A percentile compares a stretch with the other conserved stretches of the same genome.
Evolutionary conservation across 2,329 filamentous ascomycete species (phyloP).

Genomic region (Tolypocladium tropicale): DNA sequence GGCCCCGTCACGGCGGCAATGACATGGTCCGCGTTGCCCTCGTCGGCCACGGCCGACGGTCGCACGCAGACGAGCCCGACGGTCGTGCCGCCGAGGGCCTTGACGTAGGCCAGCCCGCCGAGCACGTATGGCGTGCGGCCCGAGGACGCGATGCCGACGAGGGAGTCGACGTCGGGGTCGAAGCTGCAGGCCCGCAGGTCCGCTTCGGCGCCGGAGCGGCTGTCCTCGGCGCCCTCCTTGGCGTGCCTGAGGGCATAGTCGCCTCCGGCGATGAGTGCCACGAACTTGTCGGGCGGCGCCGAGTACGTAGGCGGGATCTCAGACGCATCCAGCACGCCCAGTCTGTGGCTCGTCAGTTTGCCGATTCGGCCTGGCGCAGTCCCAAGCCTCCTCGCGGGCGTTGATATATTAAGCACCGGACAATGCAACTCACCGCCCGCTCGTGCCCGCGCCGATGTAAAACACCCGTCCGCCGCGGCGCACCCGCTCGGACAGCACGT

Average conservation of each 20-base stretch:
- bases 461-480: conserved; percentile 10
- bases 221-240: conserved; percentile 31
- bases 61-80: conserved; percentile 27
- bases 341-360: conserved; percentile 10
- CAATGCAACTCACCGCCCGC: conserved; percentile 22
- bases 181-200: conserved; percentile 20
- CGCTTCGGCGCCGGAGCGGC: conserved; percentile 15
- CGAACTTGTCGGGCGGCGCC: conserved; percentile 25
- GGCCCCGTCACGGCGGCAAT: conserved; percentile 29
- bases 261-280: conserved; percentile 30
- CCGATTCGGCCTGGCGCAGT: neutral
- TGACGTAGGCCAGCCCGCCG: conserved; percentile 19
- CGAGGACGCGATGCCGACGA: conserved; percentile 31
- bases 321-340: conserved; percentile 29
- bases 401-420: neutral
- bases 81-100: conserved; percentile 21
- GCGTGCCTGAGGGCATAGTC: conserved; percentile 27
- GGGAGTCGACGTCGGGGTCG: conserved; percentile 19
- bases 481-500: conserved; percentile 6
- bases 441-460: conserved; percentile 29
- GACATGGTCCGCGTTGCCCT: conserved; percentile 14
- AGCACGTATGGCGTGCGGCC: conserved; percentile 32
- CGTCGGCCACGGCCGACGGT: conserved; percentile 13
- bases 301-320: conserved; percentile 32
- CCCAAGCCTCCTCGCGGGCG: neutral